phyloP scores from a whole-genome alignment of 208 protist genomes.

The Leishmania mexicana region DNA sequence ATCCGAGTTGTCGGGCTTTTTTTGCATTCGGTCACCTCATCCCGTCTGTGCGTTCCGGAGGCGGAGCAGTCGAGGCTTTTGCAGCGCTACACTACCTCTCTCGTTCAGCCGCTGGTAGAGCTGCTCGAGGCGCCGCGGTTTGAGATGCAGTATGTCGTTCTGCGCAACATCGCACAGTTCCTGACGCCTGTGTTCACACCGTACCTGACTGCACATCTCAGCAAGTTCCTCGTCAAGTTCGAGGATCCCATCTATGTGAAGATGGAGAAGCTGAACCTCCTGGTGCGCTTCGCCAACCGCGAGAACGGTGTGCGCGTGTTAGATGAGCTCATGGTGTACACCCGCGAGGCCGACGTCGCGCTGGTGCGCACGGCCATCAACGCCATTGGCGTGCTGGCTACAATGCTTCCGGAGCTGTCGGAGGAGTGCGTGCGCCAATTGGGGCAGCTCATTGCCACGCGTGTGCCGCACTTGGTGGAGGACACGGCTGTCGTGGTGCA shows the following conservation, averaged over 20 bases:
- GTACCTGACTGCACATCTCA: slow-evolving; percentile 76
- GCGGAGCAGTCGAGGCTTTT: slow-evolving; percentile 37
- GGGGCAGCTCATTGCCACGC: slow-evolving; percentile 94
- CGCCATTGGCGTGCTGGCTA: slow-evolving; percentile 96
- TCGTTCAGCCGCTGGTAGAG: slow-evolving; percentile 90
- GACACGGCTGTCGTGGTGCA: slow-evolving; percentile 97
- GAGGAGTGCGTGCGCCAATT: slow-evolving; percentile 94
- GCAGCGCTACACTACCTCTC: slow-evolving; percentile 58
- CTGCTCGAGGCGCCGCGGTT: slow-evolving; percentile 73
- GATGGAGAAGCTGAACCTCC: slow-evolving; percentile 98
- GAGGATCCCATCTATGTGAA: slow-evolving; percentile 99
- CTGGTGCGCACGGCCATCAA: slow-evolving; percentile 96
- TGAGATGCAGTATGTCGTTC: slow-evolving; percentile 97
- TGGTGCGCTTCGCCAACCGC: slow-evolving; percentile 94
- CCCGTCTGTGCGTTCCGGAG: slow-evolving; percentile 10
- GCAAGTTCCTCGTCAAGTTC: slow-evolving; percentile 98
- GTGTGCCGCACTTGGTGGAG: slow-evolving; percentile 97
- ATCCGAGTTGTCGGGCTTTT: slow-evolving; percentile 88
- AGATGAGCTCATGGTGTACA: slow-evolving; percentile 94
- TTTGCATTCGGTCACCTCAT: slow-evolving; percentile 44
- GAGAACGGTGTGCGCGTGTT: slow-evolving; percentile 91
- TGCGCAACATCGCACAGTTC: slow-evolving; percentile 98
- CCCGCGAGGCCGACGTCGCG: slow-evolving; percentile 96
- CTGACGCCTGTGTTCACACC: slow-evolving; percentile 72
- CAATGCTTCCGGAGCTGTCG: slow-evolving; percentile 94